Percentiles rank a stretch among this genome's conserved stretches.
Evolutionary conservation across 1,284 basidiomycete species (phyloP).

Genomic region (Amylostereum areolatum): DNA sequence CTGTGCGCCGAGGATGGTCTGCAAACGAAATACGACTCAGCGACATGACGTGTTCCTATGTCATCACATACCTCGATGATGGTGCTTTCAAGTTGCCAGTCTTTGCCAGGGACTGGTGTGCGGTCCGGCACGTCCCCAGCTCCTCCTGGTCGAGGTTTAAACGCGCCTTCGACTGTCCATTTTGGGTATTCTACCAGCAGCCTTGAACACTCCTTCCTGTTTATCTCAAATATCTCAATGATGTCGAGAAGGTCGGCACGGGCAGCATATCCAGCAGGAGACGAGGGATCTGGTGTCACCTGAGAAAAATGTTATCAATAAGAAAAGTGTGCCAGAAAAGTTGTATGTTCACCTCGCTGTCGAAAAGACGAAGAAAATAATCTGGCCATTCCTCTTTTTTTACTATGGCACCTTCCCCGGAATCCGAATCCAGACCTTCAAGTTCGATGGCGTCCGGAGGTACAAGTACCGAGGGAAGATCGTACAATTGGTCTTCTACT

Average conservation of each 20-base stretch:
- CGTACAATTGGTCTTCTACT: slow-evolving; percentile 47
- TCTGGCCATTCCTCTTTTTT: slow-evolving; percentile 80
- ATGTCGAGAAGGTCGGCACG: slow-evolving; percentile 78
- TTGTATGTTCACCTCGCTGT: slow-evolving; percentile 56
- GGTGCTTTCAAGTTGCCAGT: slow-evolving; percentile 77
- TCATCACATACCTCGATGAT: slow-evolving; percentile 59
- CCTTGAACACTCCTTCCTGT: slow-evolving; percentile 91
- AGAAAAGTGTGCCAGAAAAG: slow-evolving; percentile 1
- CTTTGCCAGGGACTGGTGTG: slow-evolving; percentile 50
- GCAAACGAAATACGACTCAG: slow-evolving; percentile 8
- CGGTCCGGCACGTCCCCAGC: slow-evolving; percentile 28
- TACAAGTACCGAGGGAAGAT: slow-evolving; percentile 74
- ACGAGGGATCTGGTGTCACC: slow-evolving; percentile 73
- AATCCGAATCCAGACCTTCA: slow-evolving; percentile 58
- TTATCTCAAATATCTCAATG: slow-evolving; percentile 91
- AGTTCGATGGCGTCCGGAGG: slow-evolving; percentile 84
- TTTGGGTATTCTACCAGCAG: slow-evolving; percentile 84
- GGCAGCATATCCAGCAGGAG: slow-evolving; percentile 75
- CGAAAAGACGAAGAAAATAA: slow-evolving; percentile 69
- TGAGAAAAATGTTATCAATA: slow-evolving; percentile 22
- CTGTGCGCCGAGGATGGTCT: slow-evolving; percentile 74
- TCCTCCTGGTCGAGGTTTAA: slow-evolving; percentile 66
- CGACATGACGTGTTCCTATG: too few relatives aligned
- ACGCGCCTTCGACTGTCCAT: slow-evolving; percentile 81
- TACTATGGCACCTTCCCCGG: slow-evolving; percentile 57